Base-by-base conservation (phyloP, 257 asterid genomes). In the Nicotiana paniculata region DNA sequence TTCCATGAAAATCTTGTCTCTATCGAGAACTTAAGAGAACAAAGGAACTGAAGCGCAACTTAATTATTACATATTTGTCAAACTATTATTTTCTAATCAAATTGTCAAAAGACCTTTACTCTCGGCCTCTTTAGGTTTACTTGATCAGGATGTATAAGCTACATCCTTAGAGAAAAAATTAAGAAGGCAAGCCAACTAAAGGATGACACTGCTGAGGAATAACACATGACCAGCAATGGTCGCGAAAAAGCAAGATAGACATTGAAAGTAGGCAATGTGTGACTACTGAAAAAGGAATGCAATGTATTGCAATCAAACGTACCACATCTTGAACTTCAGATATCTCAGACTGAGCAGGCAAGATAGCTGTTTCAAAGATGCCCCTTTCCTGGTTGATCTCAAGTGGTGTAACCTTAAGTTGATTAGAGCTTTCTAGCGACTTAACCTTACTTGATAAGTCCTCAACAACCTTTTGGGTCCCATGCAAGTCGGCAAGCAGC, bases 261-360 rank as follows among this genome's bases (percentile, higher is more conserved):
- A 72, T 43, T 72, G 61, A 72, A 72, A 72, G 39, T 43, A 46
- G 61, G 28, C 80, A 15, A 75, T 75, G 43, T 28, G 53, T 75
- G 79, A 75, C 46, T 15, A 26, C 63, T 77, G 54, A 83, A 51
- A 54, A 18, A 80, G 68, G 72, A 53, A 55, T 84, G 64, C 63
- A 51, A 26, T 51, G 46, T 13, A 26, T 61, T 76, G 81, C 77
- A 72, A 86, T 32, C 51, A 82, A 86, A 57, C 33, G 87, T 93
- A 96, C 99, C 97, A 86, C 75, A 77, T 93, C 98, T 78, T 93
- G 98, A 77, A 92, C 89, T 87, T 96, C 99, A 43, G 98, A 92
- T 89, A 96, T 94, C 95, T 96, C 99, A 65, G 98, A 86, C 82
- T 85, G 90, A 81, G 90, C 26, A 86, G 95, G 84, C 86, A 88